These are phyloP conservation scores for Xylaria longipes DNA, from an alignment of 495 filamentous ascomycete genomes.

Conservation along the genomic window DNA sequence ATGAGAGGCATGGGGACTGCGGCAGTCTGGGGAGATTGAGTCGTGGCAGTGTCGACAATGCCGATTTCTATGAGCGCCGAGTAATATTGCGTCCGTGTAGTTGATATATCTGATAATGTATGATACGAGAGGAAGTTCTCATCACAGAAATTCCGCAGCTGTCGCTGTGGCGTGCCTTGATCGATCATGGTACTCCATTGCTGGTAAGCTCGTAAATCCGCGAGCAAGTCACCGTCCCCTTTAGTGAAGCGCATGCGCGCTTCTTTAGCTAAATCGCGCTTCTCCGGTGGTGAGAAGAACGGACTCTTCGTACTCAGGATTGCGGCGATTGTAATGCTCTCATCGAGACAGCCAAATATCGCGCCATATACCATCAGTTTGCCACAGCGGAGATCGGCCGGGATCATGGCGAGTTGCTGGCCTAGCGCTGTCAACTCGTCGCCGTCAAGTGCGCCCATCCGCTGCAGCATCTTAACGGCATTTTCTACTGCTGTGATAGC, in stretches of 20 bases:
- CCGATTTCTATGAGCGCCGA: slow-evolving; percentile 85
- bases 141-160: slow-evolving; percentile 80
- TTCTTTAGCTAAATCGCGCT: slow-evolving; percentile 81
- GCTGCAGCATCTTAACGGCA: slow-evolving; percentile 74
- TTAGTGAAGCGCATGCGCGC: slow-evolving; percentile 74
- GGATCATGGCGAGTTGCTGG: slow-evolving; percentile 89
- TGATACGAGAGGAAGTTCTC: slow-evolving; percentile 85
- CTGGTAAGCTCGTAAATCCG: slow-evolving; percentile 82
- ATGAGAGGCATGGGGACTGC: slow-evolving; percentile 63
- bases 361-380: slow-evolving; percentile 97
- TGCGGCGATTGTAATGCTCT: slow-evolving; percentile 86
- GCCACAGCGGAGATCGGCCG: slow-evolving; percentile 88
- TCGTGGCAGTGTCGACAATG: slow-evolving; percentile 66
- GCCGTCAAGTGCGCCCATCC: slow-evolving; percentile 88
- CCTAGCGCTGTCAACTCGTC: slow-evolving; percentile 88
- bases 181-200: slow-evolving; percentile 74
- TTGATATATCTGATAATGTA: slow-evolving; percentile 83
- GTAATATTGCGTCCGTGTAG: slow-evolving; percentile 84
- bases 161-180: slow-evolving; percentile 60
- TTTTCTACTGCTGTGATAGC: slow-evolving; percentile 83
- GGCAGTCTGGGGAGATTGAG: slow-evolving; percentile 45
- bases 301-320: slow-evolving; percentile 86
- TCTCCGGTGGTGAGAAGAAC: slow-evolving; percentile 81
- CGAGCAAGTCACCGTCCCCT: slow-evolving; percentile 85
- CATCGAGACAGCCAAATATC: slow-evolving; percentile 88